Evolutionary conservation across 2,329 filamentous ascomycete genomes (phyloP).

Genomic region (Curvularia sp.): DNA sequence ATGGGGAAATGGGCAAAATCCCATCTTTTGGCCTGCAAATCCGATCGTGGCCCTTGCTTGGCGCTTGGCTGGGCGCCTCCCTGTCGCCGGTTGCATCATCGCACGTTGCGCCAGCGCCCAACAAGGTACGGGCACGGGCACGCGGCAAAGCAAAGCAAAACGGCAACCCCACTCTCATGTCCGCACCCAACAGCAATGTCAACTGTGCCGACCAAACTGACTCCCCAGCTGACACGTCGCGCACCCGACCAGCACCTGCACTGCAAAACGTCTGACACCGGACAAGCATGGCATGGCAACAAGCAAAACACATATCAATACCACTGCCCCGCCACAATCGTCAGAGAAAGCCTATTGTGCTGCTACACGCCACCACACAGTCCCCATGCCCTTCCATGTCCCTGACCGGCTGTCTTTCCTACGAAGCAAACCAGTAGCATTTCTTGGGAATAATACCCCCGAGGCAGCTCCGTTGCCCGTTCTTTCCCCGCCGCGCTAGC

Average conservation of each 20-base stretch:
- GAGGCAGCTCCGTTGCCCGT: background rate
- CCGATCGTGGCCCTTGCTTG: conserved; percentile 5
- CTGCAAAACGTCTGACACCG: background rate
- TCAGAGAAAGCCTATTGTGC: background rate
- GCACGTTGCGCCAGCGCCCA: background rate
- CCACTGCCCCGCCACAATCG: background rate
- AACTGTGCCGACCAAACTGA: background rate
- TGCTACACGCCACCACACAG: background rate
- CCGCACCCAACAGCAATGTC: background rate
- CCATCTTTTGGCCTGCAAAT: conserved; percentile 13
- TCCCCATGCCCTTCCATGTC: background rate
- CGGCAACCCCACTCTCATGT: background rate
- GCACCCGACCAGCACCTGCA: background rate
- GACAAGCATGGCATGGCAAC: background rate
- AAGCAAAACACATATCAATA: background rate
- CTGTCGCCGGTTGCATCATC: conserved; percentile 8
- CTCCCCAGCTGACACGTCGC: no score
- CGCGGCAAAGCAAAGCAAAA: background rate
- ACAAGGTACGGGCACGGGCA: background rate
- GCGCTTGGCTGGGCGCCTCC: background rate
- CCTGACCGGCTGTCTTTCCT: background rate
- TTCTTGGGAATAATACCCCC: background rate
- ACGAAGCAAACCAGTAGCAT: background rate
- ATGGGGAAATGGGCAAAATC: conserved; percentile 12
- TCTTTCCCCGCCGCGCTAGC: background rate